Percentiles rank a stretch among this genome's conserved stretches.
These are phyloP conservation scores for Leptographium lundbergii DNA, from an alignment of 2,329 filamentous ascomycete genomes.

Conservation along the genomic window DNA sequence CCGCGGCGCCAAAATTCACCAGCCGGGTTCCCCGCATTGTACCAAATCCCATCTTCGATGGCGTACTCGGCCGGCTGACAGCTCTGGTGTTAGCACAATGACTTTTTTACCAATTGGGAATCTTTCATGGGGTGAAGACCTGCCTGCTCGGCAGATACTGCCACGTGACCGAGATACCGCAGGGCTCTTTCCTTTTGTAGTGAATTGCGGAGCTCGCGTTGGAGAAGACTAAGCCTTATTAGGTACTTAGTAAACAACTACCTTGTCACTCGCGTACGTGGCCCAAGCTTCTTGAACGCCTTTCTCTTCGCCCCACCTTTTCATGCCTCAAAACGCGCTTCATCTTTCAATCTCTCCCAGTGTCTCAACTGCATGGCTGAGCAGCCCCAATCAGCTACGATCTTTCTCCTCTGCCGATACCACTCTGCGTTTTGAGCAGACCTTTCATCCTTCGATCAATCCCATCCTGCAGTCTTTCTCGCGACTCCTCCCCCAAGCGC, in stretches of 20 bases:
- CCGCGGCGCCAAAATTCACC: neutral
- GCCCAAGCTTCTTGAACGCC: neutral
- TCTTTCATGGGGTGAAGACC: neutral
- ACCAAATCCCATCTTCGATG: neutral
- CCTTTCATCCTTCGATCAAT: no score
- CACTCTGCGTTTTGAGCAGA: neutral
- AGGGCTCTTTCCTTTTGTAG: neutral
- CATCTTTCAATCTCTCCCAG: neutral
- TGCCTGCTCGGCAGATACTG: neutral
- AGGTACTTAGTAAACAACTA: conserved; percentile 14
- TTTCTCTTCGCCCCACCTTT: neutral
- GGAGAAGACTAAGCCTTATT: conserved; percentile 9
- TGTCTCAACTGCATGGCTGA: neutral
- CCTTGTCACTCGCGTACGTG: neutral
- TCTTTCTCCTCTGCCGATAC: neutral
- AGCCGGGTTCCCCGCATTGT: neutral
- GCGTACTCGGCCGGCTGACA: neutral
- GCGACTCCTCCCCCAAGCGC: no score
- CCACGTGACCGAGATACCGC: neutral
- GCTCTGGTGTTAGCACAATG: neutral
- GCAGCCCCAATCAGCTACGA: neutral
- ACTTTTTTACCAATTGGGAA: neutral
- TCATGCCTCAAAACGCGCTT: neutral
- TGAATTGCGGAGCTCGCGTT: neutral
- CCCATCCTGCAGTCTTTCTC: neutral